Base-by-base conservation (phyloP, 805 yeast genomes). In the Lipomyces orientalis region DNA sequence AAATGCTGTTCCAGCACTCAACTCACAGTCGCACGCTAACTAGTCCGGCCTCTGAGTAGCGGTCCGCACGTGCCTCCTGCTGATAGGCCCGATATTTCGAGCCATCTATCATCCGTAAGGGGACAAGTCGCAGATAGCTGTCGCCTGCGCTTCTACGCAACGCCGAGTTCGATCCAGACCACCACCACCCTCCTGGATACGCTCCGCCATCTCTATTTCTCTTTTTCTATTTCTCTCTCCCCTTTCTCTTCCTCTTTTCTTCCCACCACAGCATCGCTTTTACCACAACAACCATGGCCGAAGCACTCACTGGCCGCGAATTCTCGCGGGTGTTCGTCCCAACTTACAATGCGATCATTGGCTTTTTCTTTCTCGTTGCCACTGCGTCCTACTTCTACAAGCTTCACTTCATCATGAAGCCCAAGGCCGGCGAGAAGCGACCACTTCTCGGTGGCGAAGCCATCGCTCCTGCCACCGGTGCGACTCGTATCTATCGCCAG, bases 331-430 rank as follows among this genome's bases (percentile, higher is more conserved):
- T 60, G 54, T 69, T 69, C 66, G 69, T 62, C 34, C 72, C 66
- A 46, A 66, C 72, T 33, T 69, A 67, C 72, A 69, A 69, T 37
- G 69, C 69, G 64, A 61, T 69, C 58, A 65, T 69, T 55, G 72
- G 69, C 62, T 65, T 65, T 54, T 57, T 69, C 64, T 69, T 69
- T 62, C 65, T 67, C 57, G 49, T 39, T 51, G 68, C 72, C 39
- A 61, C 69, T 46, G 70, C 64, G 16, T 1, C 59, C 39, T 66
- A 69, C 70, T 63, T 65, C 65, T 67, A 62, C 71, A 60, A 58
- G 61, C 58, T 64, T 12, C 72, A 64, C 61, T 60, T 43, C 58
- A 12, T 64, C 54, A 67, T 67, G 66, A 60, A 64, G 54, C 62
- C 60, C 56, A 22, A 22, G 57, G 39, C 46, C 43, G 67, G 68